Percentiles rank a stretch among this genome's conserved stretches.
Evolutionary conservation across 129 eudicot genomes (phyloP).

Genomic region (Gnaphalium uliginosum): DNA sequence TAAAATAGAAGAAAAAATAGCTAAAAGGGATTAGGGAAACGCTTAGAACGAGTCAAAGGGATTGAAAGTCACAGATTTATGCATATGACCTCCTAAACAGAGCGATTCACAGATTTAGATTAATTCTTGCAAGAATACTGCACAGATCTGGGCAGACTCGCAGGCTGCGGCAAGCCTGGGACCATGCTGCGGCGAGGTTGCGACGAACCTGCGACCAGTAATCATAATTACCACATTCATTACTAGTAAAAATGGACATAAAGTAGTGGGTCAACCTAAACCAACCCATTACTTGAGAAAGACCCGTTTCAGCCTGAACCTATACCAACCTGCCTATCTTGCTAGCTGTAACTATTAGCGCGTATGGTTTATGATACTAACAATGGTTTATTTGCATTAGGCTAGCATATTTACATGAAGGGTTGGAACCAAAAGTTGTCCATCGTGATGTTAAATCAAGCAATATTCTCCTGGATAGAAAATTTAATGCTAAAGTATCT

Average conservation of each 20-base stretch:
- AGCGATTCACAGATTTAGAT: no score
- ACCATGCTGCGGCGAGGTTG: no score
- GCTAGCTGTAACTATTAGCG: background rate
- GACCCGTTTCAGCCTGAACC: background rate
- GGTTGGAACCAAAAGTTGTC: constrained; percentile 95
- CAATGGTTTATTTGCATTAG: constrained; percentile 35
- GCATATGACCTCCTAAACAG: no score
- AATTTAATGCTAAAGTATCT: constrained; percentile 86
- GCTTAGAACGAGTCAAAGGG: background rate
- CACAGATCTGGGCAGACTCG: no score
- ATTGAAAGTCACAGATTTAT: background rate
- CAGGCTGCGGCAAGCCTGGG: no score
- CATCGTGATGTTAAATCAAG: constrained; percentile 98
- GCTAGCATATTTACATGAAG: constrained; percentile 90
- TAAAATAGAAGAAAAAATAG: background rate
- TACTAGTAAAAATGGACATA: no score
- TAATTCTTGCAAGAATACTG: no score
- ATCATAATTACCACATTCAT: no score
- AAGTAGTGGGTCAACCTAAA: no score
- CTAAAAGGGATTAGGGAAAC: no score
- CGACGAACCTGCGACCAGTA: no score
- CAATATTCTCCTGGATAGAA: constrained; percentile 84
- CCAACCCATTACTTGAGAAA: background rate
- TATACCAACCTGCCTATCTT: background rate
- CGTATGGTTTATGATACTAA: constrained; percentile 10